A percentile compares a stretch with the other conserved stretches of the same genome.
phyloP scores from a whole-genome alignment of 2,329 filamentous ascomycete genomes.

The Graphilbum sp. region DNA sequence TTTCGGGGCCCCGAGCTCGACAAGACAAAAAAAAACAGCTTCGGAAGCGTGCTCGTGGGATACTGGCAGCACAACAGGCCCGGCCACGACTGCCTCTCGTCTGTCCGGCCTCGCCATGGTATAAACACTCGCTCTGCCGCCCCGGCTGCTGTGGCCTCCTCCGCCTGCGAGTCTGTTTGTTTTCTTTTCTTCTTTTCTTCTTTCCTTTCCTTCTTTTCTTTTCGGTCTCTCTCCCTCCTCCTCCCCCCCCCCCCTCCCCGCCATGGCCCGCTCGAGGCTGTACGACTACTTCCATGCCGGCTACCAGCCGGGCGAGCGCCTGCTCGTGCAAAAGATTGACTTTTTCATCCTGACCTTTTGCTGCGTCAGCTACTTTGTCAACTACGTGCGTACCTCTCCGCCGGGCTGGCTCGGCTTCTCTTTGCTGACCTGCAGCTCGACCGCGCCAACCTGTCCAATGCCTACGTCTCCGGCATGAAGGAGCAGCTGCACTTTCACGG shows the following conservation, averaged over 20 bases:
- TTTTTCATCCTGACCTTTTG: constrained; percentile 50
- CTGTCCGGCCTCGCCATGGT: no score
- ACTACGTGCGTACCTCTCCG: constrained; percentile 24
- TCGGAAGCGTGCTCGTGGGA: no score
- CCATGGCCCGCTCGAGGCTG: constrained; percentile 7
- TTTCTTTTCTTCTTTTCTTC: background rate
- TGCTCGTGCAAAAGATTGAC: constrained; percentile 19
- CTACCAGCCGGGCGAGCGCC: constrained; percentile 15
- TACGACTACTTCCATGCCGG: constrained; percentile 6
- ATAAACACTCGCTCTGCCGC: no score
- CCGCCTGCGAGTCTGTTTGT: no score
- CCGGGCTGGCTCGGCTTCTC: background rate
- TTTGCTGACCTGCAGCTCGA: constrained; percentile 21
- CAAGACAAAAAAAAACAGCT: no score
- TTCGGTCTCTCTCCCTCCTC: constrained; percentile 1
- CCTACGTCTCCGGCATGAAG: constrained; percentile 37
- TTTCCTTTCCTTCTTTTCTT: background rate
- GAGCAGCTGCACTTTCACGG: constrained; percentile 31
- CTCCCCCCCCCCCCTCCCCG: background rate
- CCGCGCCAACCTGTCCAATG: constrained; percentile 33
- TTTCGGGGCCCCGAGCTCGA: no score
- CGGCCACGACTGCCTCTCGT: no score
- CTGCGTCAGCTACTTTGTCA: constrained; percentile 39
- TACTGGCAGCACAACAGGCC: no score
- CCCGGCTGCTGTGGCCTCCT: no score